A percentile compares a stretch with the other conserved stretches of the same genome.
Conservation (phyloP, 495 filamentous ascomycete genomes). For the Thozetella sp. region DNA sequence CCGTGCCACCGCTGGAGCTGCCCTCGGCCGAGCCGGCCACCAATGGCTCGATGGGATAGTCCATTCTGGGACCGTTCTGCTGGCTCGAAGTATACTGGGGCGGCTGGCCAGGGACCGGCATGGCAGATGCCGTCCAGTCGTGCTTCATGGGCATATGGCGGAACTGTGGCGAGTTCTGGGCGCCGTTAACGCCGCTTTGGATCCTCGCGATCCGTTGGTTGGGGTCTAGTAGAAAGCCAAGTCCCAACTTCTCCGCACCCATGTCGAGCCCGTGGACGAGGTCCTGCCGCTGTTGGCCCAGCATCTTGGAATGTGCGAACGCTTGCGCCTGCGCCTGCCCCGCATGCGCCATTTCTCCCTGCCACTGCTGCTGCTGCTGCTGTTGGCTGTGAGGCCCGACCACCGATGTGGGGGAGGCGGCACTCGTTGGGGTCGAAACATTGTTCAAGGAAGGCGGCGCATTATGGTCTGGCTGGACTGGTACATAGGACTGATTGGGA, state of each 20-base stretch:
- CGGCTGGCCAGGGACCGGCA: not conserved
- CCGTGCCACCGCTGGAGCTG: not conserved
- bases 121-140: slow-evolving; percentile 40
- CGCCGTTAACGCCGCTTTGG: slow-evolving; percentile 33
- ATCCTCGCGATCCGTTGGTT: slow-evolving; percentile 31
- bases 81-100: not conserved
- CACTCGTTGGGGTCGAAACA: slow-evolving; percentile 33
- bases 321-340: slow-evolving; percentile 13
- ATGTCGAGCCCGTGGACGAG: slow-evolving; percentile 59
- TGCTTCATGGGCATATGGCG: slow-evolving; percentile 41
- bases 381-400: slow-evolving; percentile 15
- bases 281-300: slow-evolving; percentile 56
- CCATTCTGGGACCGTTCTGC: not conserved
- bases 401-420: slow-evolving; percentile 33
- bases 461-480: slow-evolving; percentile 10
- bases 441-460: slow-evolving; percentile 20
- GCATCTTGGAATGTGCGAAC: slow-evolving; percentile 19
- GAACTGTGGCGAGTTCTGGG: slow-evolving; percentile 33
- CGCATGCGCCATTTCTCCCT: slow-evolving; percentile 19
- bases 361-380: slow-evolving; percentile 21
- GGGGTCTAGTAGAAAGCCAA: slow-evolving; percentile 68
- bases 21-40: not conserved
- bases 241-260: slow-evolving; percentile 61
- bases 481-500: slow-evolving; percentile 6
- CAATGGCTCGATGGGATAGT: not conserved